Percentiles rank a stretch among this genome's conserved stretches.
Evolutionary conservation across 2,329 filamentous ascomycete genomes (phyloP).

Genomic region (Fusarium devonianum): DNA sequence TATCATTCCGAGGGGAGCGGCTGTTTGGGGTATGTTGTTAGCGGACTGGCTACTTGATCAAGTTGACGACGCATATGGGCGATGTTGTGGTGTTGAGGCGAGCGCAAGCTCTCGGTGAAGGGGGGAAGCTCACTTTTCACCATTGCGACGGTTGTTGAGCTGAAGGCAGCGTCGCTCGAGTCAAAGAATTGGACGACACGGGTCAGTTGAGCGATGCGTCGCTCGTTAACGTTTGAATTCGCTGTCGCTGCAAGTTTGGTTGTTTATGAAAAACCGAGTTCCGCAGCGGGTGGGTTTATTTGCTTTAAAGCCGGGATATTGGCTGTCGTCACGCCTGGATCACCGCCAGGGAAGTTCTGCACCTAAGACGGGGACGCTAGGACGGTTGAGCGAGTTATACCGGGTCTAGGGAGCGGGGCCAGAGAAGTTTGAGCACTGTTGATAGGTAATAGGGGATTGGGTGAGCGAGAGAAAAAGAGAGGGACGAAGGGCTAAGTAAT

Average conservation of each 20-base stretch:
- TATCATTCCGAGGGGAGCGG: slow-evolving; percentile 51
- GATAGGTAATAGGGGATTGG: too few species aligned
- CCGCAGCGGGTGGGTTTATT: too few species aligned
- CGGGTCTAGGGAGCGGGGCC: slow-evolving; percentile 4
- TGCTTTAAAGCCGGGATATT: slow-evolving; percentile 12
- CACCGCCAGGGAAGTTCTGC: slow-evolving; percentile 18
- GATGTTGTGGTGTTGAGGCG: background rate
- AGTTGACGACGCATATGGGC: background rate
- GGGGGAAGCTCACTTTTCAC: slow-evolving; percentile 33
- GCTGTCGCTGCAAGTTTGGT: slow-evolving; percentile 7
- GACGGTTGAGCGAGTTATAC: slow-evolving; percentile 16
- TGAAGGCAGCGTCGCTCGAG: background rate
- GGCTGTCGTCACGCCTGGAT: slow-evolving; percentile 34
- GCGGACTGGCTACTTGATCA: too few species aligned
- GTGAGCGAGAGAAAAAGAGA: background rate
- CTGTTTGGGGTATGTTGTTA: slow-evolving; percentile 39
- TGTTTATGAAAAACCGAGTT: too few species aligned
- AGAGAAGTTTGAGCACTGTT: too few species aligned
- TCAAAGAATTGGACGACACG: background rate
- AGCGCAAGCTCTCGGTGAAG: too few species aligned
- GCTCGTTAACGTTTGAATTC: background rate
- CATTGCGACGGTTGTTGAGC: slow-evolving; percentile 21
- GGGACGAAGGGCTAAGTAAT: background rate
- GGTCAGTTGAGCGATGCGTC: background rate
- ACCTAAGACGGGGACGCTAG: slow-evolving; percentile 26